Percentiles rank a stretch among this genome's conserved stretches.
Conservation (phyloP, 2,329 filamentous ascomycete species). For the Monosporascus sp. region DNA sequence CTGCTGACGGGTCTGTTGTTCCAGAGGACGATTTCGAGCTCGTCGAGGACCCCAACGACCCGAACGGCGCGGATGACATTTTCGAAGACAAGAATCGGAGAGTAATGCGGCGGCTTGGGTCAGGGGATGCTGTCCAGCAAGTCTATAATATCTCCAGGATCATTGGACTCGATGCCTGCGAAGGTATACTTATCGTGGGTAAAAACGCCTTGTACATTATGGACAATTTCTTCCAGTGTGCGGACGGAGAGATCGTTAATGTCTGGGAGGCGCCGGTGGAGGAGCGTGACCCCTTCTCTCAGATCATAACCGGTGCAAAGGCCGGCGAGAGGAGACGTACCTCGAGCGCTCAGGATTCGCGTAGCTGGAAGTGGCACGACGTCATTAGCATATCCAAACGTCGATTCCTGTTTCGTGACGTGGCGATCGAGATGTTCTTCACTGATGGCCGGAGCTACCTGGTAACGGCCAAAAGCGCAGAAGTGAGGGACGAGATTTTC, state of each 20-base stretch:
- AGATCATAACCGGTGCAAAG: conserved; percentile 77
- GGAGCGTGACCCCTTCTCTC: conserved; percentile 90
- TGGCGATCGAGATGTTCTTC: conserved; percentile 96
- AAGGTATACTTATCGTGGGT: conserved; percentile 88
- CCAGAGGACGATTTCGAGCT: conserved; percentile 93
- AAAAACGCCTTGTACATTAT: conserved; percentile 91
- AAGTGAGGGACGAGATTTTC: conserved; percentile 74
- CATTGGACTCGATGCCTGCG: conserved; percentile 85
- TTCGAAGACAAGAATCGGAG: conserved; percentile 98
- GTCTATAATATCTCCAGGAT: conserved; percentile 96
- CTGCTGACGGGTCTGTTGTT: conserved; percentile 27
- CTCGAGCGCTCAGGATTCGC: conserved; percentile 70
- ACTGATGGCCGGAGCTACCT: conserved; percentile 94
- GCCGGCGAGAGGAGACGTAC: conserved; percentile 56
- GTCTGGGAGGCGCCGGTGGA: conserved; percentile 89
- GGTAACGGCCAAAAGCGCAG: conserved; percentile 72
- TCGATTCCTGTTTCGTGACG: conserved; percentile 89
- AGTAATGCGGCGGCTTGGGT: conserved; percentile 88
- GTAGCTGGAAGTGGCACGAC: conserved; percentile 91
- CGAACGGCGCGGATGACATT: conserved; percentile 65
- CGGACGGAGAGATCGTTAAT: conserved; percentile 93
- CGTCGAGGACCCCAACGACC: conserved; percentile 85
- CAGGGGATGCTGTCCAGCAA: conserved; percentile 85
- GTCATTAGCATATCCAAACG: conserved; percentile 94
- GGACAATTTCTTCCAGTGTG: conserved; percentile 92